These are phyloP conservation scores for Singerocomus inundabilis DNA, from an alignment of 1,284 basidiomycete genomes.

Conservation along the genomic window DNA sequence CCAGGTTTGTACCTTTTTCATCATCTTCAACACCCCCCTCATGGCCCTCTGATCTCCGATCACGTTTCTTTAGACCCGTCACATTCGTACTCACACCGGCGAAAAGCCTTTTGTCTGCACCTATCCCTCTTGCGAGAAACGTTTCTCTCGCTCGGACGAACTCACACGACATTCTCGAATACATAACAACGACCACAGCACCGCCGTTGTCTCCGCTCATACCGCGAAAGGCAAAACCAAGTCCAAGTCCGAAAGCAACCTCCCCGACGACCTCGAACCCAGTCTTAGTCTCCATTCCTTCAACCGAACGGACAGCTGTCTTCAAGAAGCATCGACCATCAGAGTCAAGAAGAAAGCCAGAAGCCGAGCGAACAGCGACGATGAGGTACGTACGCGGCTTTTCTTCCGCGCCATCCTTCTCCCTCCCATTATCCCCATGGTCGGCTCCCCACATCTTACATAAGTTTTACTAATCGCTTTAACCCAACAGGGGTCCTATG, in stretches of 20 bases:
- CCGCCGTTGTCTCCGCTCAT: constrained; percentile 26
- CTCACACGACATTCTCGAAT: constrained; percentile 95
- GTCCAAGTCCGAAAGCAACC: constrained; percentile 34
- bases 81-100: constrained; percentile 97
- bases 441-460: constrained; percentile 25
- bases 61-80: constrained; percentile 72
- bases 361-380: constrained; percentile 75
- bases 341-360: constrained; percentile 68
- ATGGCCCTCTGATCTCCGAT: constrained; percentile 20
- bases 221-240: constrained; percentile 35
- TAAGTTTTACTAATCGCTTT: constrained; percentile 18
- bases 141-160: constrained; percentile 96
- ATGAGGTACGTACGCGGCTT: constrained; percentile 53
- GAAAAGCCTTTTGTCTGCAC: constrained; percentile 96
- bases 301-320: constrained; percentile 17
- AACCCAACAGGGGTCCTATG: constrained; percentile 54
- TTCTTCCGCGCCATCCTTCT: constrained; percentile 2
- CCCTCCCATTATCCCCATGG: constrained; percentile 9
- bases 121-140: constrained; percentile 95
- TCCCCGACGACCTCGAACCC: constrained; percentile 36
- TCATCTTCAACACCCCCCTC: constrained; percentile 4
- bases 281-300: constrained; percentile 31
- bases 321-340: constrained; percentile 28
- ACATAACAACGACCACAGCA: constrained; percentile 63
- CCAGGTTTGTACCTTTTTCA: constrained; percentile 57